Evolutionary conservation across 169 alveolate genomes (phyloP), one percentile per base, ranked within the genome.

Genomic region (Eimeria zaria): DNA sequence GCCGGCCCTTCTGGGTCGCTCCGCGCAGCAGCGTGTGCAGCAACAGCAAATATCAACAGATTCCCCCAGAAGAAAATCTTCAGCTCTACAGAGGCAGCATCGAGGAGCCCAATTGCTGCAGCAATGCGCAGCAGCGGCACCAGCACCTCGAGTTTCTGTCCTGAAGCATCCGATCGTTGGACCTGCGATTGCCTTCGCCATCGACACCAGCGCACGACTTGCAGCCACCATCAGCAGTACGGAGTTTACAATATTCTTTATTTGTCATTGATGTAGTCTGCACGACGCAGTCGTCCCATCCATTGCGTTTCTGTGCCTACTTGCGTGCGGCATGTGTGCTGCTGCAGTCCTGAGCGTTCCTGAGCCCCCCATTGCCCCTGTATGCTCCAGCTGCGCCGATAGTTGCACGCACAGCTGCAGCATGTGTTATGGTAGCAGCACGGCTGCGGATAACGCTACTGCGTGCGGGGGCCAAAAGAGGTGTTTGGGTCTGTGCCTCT

Each of bases 141-240:
- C 39, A 41, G 48, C 27, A n/a, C 92, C 92, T 14, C 92, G 92
- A 60, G 60, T 85, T 33, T 55, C 92, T n/a, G 92, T 85, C 58
- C 78, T 85, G 55, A 58, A 44, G 41, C 92, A 85, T 60, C 80
- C 92, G 9, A 24, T 60, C 44, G 92, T 85, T 85, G 92, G 74
- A 33, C 92, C 58, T 1, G 44, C 92, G 46, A 55, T 85, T 27
- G 76, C 92, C 48, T 85, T 85, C 67, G 67, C 80, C 60, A 46
- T 85, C 78, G 92, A 85, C 24, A 60, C 51, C 58, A 85, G 58
- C 7, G 48, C 92, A 20, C 60, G 92, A n/a, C 39, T 85, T 7
- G 92, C 92, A 20, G 92, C 92, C 78, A 85, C 92, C 78, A 85
- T 85, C 71, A 85, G 92, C 78, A 48, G 92, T 85, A 46, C 18